These are phyloP conservation scores for Hypomontagnella submonticulosa DNA, from an alignment of 495 filamentous ascomycete genomes.

Conservation along the genomic window DNA sequence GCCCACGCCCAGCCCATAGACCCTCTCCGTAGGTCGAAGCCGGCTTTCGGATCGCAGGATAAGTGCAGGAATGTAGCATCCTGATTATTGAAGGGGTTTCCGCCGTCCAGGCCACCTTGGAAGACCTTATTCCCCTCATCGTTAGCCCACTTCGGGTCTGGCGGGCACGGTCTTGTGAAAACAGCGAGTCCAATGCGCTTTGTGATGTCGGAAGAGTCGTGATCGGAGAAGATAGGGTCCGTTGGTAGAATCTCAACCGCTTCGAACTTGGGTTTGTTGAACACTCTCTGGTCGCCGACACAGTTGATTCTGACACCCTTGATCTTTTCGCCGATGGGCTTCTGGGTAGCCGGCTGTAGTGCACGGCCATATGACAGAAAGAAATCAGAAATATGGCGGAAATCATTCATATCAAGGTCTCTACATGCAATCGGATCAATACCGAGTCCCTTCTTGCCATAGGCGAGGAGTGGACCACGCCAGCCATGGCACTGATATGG, in stretches of 20 bases:
- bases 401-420: slow-evolving; percentile 50
- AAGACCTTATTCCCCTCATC: slow-evolving; percentile 14
- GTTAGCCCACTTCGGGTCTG: slow-evolving; percentile 20
- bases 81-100: slow-evolving; percentile 21
- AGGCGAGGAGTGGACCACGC: slow-evolving; percentile 42
- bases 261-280: slow-evolving; percentile 43
- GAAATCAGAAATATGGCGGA: slow-evolving; percentile 46
- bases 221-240: slow-evolving; percentile 22
- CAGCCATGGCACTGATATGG: slow-evolving; percentile 22
- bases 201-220: slow-evolving; percentile 28
- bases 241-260: slow-evolving; percentile 36
- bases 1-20: slow-evolving; percentile 12
- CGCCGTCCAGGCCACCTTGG: neutral
- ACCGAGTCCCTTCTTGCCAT: slow-evolving; percentile 24
- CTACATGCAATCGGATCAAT: slow-evolving; percentile 16
- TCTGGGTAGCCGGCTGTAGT: neutral
- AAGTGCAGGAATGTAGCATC: slow-evolving; percentile 37
- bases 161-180: slow-evolving; percentile 8
- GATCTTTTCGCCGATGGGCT: slow-evolving; percentile 9
- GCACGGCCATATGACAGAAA: slow-evolving; percentile 37
- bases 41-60: slow-evolving; percentile 24
- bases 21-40: neutral
- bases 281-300: slow-evolving; percentile 42
- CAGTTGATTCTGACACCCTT: slow-evolving; percentile 51
- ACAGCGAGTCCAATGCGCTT: slow-evolving; percentile 31